phyloP scores from a whole-genome alignment of 75 land plant species.

The Selaginella tamariscina region DNA sequence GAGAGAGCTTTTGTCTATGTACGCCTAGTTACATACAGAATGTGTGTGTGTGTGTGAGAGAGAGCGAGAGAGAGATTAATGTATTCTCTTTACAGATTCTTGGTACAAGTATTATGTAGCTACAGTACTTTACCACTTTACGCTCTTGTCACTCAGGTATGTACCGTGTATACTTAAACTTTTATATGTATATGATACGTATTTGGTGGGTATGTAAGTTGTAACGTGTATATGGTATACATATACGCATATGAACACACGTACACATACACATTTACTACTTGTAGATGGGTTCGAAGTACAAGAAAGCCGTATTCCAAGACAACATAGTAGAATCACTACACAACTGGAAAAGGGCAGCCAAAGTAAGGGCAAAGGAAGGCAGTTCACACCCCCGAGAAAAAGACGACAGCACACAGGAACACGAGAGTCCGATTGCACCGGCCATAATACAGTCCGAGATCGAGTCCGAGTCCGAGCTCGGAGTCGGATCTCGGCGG shows the following conservation, averaged over 20 bases:
- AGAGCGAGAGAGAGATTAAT: too few species aligned
- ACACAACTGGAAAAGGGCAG: neutral
- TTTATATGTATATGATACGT: neutral
- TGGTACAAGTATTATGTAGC: slow-evolving; percentile 5
- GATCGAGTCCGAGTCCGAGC: neutral
- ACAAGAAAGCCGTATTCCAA: neutral
- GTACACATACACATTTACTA: too few species aligned
- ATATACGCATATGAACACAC: too few species aligned
- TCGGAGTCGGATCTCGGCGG: neutral
- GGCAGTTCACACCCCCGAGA: neutral
- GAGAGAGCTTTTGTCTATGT: too few species aligned
- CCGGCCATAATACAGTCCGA: neutral
- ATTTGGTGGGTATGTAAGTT: too few species aligned
- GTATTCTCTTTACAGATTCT: too few species aligned
- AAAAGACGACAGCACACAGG: neutral
- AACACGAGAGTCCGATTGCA: neutral
- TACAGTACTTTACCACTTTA: slow-evolving; percentile 12
- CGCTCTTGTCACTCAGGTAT: slow-evolving; percentile 12
- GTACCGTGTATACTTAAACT: neutral
- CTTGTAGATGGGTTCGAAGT: neutral
- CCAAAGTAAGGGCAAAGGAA: neutral
- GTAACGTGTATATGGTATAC: too few species aligned
- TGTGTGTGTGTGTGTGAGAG: too few species aligned
- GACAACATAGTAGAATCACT: neutral
- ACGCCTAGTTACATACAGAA: too few species aligned